Evolutionary conservation across 768 basidiomycete species (phyloP).

Genomic region (Amanita pseudoporphyria): DNA sequence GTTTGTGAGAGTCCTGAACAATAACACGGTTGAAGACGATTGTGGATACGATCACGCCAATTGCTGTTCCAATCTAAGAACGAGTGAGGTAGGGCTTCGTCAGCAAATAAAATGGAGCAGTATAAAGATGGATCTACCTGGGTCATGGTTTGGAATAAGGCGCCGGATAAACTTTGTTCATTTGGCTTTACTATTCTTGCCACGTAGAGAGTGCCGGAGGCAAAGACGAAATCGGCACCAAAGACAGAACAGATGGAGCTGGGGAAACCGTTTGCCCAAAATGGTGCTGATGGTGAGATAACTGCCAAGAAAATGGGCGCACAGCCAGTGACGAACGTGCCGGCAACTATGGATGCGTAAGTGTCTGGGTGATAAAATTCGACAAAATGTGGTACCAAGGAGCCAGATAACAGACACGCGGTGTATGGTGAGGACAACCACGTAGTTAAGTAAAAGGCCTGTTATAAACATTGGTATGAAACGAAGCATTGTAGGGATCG

Average conservation of each 20-base stretch:
- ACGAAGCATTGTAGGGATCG: slow-evolving; percentile 54
- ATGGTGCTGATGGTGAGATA: slow-evolving; percentile 44
- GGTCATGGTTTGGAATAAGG: slow-evolving; percentile 70
- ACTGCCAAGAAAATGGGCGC: slow-evolving; percentile 63
- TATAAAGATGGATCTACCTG: slow-evolving; percentile 31
- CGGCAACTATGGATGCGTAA: slow-evolving; percentile 18
- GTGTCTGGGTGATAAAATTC: not conserved
- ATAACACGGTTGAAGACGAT: slow-evolving; percentile 59
- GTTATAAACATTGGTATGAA: slow-evolving; percentile 64
- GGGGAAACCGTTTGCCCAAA: slow-evolving; percentile 74
- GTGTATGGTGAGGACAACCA: slow-evolving; percentile 51
- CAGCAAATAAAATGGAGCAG: not conserved
- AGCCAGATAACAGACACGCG: slow-evolving; percentile 47
- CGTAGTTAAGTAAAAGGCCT: slow-evolving; percentile 53
- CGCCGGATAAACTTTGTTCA: slow-evolving; percentile 72
- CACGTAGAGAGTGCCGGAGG: slow-evolving; percentile 65
- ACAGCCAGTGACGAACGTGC: slow-evolving; percentile 46
- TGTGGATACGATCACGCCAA: slow-evolving; percentile 64
- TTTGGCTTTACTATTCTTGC: slow-evolving; percentile 55
- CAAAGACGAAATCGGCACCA: slow-evolving; percentile 72
- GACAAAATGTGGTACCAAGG: slow-evolving; percentile 32
- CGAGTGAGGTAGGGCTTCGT: not conserved
- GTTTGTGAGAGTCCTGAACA: slow-evolving; percentile 16
- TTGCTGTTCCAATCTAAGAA: slow-evolving; percentile 50
- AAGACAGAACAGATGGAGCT: slow-evolving; percentile 54